These are phyloP conservation scores for Avicennia marina DNA, from an alignment of 257 asterid species.

Conservation along the genomic window DNA sequence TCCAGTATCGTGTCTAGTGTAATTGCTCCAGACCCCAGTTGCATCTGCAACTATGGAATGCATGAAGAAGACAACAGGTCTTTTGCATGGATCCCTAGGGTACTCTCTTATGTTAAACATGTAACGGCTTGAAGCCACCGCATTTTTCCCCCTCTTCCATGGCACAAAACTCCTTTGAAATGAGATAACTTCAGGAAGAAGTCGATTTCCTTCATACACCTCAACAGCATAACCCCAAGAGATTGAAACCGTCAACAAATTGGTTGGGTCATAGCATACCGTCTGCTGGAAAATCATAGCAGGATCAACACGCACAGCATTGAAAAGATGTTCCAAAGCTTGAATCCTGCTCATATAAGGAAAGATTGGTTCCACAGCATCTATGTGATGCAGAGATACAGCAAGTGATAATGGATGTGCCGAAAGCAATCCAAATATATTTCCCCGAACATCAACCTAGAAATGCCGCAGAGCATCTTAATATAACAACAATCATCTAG, in stretches of 20 bases:
- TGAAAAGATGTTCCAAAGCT: conserved; percentile 58
- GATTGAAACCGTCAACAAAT: conserved; percentile 58
- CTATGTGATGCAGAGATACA: conserved; percentile 81
- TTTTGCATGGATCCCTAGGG: conserved; percentile 53
- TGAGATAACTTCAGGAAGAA: conserved; percentile 59
- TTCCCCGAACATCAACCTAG: conserved; percentile 80
- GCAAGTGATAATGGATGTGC: conserved; percentile 70
- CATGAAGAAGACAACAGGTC: conserved; percentile 57
- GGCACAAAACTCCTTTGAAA: conserved; percentile 66
- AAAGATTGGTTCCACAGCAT: conserved; percentile 65
- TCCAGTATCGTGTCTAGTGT: conserved; percentile 24
- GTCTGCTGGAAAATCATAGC: conserved; percentile 70
- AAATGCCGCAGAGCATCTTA: conserved; percentile 1
- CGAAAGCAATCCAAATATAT: conserved; percentile 63
- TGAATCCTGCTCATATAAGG: conserved; percentile 52
- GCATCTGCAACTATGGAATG: conserved; percentile 28
- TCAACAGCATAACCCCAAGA: conserved; percentile 87
- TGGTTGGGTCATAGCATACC: conserved; percentile 57
- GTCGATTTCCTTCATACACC: conserved; percentile 52
- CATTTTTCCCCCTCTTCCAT: conserved; percentile 63
- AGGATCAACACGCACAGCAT: conserved; percentile 54
- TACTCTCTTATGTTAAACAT: conserved; percentile 60
- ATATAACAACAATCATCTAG: neutral
- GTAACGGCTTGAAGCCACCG: conserved; percentile 35
- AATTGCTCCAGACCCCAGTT: conserved; percentile 41